Percentiles rank a stretch among this genome's conserved stretches.
Evolutionary conservation across 1,139 yeast species (phyloP).

Genomic region (Eremothecium cymbalariae): DNA sequence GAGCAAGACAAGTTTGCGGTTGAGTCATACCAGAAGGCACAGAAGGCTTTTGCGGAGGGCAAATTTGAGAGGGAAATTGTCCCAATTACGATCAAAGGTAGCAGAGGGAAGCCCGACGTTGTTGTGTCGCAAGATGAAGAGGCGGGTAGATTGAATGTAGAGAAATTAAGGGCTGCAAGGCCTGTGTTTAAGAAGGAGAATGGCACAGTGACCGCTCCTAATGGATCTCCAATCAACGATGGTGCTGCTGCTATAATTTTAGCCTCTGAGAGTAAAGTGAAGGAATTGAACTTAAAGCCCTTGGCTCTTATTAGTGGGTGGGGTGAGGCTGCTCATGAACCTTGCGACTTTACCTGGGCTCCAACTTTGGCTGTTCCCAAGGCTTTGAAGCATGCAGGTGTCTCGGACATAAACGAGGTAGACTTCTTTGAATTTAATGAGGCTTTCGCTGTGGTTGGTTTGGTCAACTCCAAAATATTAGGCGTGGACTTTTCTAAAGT

Average conservation of each 20-base stretch:
- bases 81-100: constrained; percentile 81
- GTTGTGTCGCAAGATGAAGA: constrained; percentile 65
- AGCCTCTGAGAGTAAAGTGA: constrained; percentile 72
- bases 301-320: constrained; percentile 82
- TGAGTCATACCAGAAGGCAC: constrained; percentile 67
- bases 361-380: constrained; percentile 92
- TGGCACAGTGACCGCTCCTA: constrained; percentile 95
- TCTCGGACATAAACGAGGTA: constrained; percentile 44
- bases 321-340: constrained; percentile 97
- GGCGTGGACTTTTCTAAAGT: constrained; percentile 59
- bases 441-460: constrained; percentile 93
- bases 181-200: constrained; percentile 85
- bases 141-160: constrained; percentile 62
- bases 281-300: constrained; percentile 80
- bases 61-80: constrained; percentile 75
- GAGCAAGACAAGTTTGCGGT: constrained; percentile 68
- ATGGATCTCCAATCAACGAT: constrained; percentile 91
- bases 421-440: constrained; percentile 81
- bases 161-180: constrained; percentile 70
- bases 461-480: constrained; percentile 77
- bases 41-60: constrained; percentile 66
- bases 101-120: constrained; percentile 86
- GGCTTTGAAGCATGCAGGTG: constrained; percentile 81
- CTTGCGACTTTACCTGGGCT: constrained; percentile 89
- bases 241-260: constrained; percentile 94